These are phyloP conservation scores for Pythium dissotocum DNA, from an alignment of 352 stramenopile species.

Conservation along the genomic window DNA sequence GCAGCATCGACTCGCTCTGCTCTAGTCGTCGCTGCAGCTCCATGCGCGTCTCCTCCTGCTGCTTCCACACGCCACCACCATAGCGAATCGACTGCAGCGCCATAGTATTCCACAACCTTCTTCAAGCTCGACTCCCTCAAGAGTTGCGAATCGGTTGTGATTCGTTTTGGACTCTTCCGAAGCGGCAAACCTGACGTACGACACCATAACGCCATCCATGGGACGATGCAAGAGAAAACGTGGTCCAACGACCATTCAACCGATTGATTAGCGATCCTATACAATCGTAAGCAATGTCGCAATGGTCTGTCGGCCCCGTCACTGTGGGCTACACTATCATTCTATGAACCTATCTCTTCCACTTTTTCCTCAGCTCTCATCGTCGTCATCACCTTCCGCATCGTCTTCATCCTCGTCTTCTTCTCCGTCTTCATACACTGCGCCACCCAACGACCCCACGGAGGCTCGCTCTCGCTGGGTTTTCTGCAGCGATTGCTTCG, in stretches of 20 bases:
- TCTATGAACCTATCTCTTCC: not conserved
- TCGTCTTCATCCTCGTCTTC: constrained; percentile 38
- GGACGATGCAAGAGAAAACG: not conserved
- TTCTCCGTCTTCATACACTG: constrained; percentile 30
- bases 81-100: constrained; percentile 32
- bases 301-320: not conserved
- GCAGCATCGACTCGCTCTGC: constrained; percentile 7
- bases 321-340: not conserved
- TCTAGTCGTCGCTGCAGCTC: constrained; percentile 18
- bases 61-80: constrained; percentile 35
- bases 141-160: not conserved
- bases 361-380: constrained; percentile 11
- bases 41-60: constrained; percentile 31
- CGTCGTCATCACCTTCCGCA: constrained; percentile 23
- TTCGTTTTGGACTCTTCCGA: not conserved
- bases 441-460: constrained; percentile 3
- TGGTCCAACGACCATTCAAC: not conserved
- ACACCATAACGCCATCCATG: not conserved
- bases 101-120: constrained; percentile 10
- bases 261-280: not conserved
- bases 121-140: not conserved
- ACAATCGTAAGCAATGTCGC: too few species aligned
- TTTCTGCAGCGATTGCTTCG: not conserved
- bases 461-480: not conserved
- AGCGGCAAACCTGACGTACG: not conserved